Conservation (phyloP, 306 rosid genomes). For the Malus sylvestris region DNA sequence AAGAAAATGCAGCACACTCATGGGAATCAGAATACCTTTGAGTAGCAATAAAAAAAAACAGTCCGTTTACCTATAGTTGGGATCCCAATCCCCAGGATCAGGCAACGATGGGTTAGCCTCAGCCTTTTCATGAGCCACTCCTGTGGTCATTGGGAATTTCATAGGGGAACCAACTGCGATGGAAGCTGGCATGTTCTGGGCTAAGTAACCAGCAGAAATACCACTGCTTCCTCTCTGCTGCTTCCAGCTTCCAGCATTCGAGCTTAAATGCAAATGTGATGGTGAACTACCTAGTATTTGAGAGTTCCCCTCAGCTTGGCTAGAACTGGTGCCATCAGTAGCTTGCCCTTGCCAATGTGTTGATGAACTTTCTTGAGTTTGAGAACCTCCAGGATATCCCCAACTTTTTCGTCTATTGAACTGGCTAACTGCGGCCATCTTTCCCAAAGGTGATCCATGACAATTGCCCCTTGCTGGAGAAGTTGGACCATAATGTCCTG, state of each 20-base stretch:
- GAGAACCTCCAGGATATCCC: constrained; percentile 78
- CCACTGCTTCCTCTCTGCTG: constrained; percentile 59
- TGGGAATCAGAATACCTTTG: not conserved
- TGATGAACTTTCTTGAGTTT: constrained; percentile 66
- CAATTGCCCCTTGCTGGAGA: constrained; percentile 93
- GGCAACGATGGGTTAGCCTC: constrained; percentile 61
- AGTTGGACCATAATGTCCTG: constrained; percentile 91
- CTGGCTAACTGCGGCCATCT: constrained; percentile 77
- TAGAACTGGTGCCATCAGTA: constrained; percentile 45
- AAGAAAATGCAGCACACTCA: not conserved
- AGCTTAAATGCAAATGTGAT: constrained; percentile 52
- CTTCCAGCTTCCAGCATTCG: constrained; percentile 67
- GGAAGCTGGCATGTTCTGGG: constrained; percentile 49
- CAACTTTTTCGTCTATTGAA: constrained; percentile 79
- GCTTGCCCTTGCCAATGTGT: constrained; percentile 73
- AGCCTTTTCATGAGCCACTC: constrained; percentile 44
- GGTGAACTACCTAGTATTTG: constrained; percentile 63
- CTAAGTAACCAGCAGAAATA: constrained; percentile 36
- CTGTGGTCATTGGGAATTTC: constrained; percentile 42
- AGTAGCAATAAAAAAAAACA: constrained; percentile 8
- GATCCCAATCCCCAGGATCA: constrained; percentile 99
- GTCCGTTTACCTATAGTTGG: constrained; percentile 72
- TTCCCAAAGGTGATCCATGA: constrained; percentile 94
- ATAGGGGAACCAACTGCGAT: constrained; percentile 36
- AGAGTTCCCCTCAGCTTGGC: constrained; percentile 60